Evolutionary conservation across 73 alveolate genomes (phyloP).

Genomic region (Paramecium tetraurelia): DNA sequence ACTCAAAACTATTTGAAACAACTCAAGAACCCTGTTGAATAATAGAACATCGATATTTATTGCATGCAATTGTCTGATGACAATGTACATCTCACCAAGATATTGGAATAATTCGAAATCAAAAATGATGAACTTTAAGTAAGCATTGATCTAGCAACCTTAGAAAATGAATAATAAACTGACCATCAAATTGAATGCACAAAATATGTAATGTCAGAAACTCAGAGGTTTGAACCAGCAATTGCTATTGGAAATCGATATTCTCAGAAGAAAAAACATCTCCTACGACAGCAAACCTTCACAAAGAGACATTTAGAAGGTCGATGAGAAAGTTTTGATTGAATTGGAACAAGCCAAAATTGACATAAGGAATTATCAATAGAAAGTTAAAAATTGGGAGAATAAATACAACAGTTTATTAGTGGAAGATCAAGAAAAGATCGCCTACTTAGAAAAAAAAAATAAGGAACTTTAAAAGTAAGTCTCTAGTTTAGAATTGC

Average conservation of each 20-base stretch:
- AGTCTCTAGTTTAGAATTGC: neutral
- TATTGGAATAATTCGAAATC: neutral
- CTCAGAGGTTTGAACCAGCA: neutral
- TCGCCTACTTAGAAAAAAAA: neutral
- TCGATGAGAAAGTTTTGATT: neutral
- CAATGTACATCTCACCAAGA: neutral
- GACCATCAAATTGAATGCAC: neutral
- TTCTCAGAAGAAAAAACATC: neutral
- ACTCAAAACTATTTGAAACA: neutral
- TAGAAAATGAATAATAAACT: neutral
- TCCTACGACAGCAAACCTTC: neutral
- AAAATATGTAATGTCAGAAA: neutral
- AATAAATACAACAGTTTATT: neutral
- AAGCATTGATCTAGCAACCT: neutral
- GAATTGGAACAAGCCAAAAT: slow-evolving; percentile 34
- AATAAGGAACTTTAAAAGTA: neutral
- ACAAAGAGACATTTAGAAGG: neutral
- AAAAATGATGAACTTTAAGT: neutral
- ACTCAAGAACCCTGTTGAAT: neutral
- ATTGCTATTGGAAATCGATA: neutral
- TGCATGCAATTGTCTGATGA: neutral
- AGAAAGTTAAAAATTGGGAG: neutral
- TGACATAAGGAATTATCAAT: neutral
- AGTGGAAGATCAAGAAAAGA: neutral
- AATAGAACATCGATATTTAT: neutral